Evolutionary conservation across 2,329 filamentous ascomycete genomes (phyloP).

Genomic region (Hirsutella rhossiliensis): DNA sequence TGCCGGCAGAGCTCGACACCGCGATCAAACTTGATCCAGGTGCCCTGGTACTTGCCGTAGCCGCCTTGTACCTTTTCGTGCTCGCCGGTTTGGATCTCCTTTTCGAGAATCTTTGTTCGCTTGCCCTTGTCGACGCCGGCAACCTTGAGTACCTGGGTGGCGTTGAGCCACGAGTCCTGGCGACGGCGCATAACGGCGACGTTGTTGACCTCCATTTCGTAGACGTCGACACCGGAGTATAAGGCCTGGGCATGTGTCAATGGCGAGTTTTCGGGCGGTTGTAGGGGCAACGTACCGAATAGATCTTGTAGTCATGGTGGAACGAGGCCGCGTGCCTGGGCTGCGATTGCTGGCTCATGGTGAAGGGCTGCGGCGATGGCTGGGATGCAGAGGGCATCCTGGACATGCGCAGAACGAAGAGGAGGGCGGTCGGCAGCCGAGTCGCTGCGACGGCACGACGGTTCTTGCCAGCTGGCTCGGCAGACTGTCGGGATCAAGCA

Average conservation of each 20-base stretch:
- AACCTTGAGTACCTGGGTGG: constrained; percentile 95
- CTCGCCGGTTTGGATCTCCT: constrained; percentile 90
- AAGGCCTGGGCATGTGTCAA: constrained; percentile 43
- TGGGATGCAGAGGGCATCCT: constrained; percentile 33
- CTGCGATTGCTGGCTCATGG: constrained; percentile 43
- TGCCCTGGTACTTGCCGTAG: constrained; percentile 98
- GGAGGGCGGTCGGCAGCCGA: not conserved
- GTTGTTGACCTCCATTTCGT: constrained; percentile 94
- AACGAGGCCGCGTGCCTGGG: constrained; percentile 24
- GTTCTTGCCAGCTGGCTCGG: not conserved
- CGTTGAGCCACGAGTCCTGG: constrained; percentile 93
- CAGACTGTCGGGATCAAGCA: not conserved
- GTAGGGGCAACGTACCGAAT: constrained; percentile 36
- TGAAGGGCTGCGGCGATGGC: constrained; percentile 43
- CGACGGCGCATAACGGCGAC: constrained; percentile 93
- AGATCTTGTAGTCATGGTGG: constrained; percentile 33
- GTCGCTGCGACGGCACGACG: not conserved
- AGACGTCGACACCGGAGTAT: constrained; percentile 91
- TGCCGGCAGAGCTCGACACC: constrained; percentile 84
- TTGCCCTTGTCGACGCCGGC: constrained; percentile 96
- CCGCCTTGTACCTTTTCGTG: constrained; percentile 98
- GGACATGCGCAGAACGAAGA: not conserved
- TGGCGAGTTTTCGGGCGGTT: constrained; percentile 1
- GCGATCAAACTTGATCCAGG: constrained; percentile 91
- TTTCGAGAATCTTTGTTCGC: constrained; percentile 93